Conservation (phyloP, 2,329 filamentous ascomycete species). For the Fonsecaea nubica region DNA sequence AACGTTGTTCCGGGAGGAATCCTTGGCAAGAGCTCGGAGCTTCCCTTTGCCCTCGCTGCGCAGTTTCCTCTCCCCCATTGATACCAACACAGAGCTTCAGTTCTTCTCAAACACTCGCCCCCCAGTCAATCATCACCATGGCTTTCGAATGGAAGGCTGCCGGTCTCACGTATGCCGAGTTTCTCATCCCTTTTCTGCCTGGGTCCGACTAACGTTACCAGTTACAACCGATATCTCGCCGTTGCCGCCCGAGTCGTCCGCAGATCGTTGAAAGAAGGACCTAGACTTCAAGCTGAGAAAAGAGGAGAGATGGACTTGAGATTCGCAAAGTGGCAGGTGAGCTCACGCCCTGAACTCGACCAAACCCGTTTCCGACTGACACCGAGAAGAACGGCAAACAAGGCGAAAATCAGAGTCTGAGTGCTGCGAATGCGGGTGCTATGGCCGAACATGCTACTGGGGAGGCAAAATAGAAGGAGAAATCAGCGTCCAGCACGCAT, state of each 20-base stretch:
- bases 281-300: conserved; percentile 84
- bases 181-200: conserved; percentile 39
- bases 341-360: conserved; percentile 48
- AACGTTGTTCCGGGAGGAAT: conserved; percentile 6
- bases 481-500: conserved; percentile 22
- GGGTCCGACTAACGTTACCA: conserved; percentile 57
- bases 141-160: conserved; percentile 98
- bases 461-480: conserved; percentile 50
- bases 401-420: conserved; percentile 79
- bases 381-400: conserved; percentile 86
- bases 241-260: conserved; percentile 94
- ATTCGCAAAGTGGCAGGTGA: conserved; percentile 95
- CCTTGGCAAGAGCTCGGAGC: conserved; percentile 9
- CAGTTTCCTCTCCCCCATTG: conserved; percentile 7
- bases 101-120: conserved; percentile 1
- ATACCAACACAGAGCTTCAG: not conserved
- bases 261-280: conserved; percentile 94
- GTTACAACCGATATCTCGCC: conserved; percentile 99
- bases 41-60: not conserved
- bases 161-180: conserved; percentile 80
- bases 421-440: conserved; percentile 59
- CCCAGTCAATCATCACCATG: conserved; percentile 62
- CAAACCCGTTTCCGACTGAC: conserved; percentile 20
- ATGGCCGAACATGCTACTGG: conserved; percentile 53
- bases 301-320: conserved; percentile 87